Base-by-base conservation (phyloP, 176 grass and related monocot genomes). In the Oryza glaberrima region DNA sequence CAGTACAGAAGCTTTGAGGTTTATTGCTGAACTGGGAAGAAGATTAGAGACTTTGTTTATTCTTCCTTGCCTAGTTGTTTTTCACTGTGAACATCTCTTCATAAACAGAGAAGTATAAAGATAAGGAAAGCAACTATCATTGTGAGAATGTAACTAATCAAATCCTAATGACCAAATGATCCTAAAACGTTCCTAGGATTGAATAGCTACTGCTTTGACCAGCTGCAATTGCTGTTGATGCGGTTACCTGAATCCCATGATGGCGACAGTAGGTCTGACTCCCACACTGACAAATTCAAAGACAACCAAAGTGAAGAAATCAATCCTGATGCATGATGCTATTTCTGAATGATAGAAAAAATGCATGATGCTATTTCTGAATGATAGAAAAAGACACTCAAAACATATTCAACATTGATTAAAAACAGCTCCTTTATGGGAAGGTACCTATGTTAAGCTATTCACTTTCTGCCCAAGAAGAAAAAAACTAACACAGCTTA, bases 311-410 rank as follows among this genome's bases (percentile, higher is more conserved):
- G 15, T 22, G 16, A 36, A 36, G 35, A 36, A 36, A 36, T 36
- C 35, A 70, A 63, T 77, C 10, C 28, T 83, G 28, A 73, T 73
- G 56, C 15, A 63, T 38, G 28, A 75, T 49, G 38, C 17, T 34
- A 34, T 75, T 83, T 16, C 9, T 5, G 30, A 43, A 51, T 69
- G 13, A 67, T 73, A 41, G 23, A 17, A 47, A 19, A 48, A 36
- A 73, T 73, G 56, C 15, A 63, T 38, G 28, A 75, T 49, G 38
- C 17, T 34, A 34, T 75, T 83, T 16, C 9, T 5, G 30, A 43
- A 51, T 69, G 13, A 67, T 73, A 41, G 23, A 17, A 47, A 19
- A 48, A 36, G 7, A 12, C 11, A 2, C 26, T 48, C 25, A 64
- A 11, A 85, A 61, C 11, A 0, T 46, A 32, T 35, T 71, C n/a